Percentiles rank a stretch among this genome's conserved stretches.
Conservation (phyloP, 2,329 filamentous ascomycete species). For the Phaeosphaeria sp. region DNA sequence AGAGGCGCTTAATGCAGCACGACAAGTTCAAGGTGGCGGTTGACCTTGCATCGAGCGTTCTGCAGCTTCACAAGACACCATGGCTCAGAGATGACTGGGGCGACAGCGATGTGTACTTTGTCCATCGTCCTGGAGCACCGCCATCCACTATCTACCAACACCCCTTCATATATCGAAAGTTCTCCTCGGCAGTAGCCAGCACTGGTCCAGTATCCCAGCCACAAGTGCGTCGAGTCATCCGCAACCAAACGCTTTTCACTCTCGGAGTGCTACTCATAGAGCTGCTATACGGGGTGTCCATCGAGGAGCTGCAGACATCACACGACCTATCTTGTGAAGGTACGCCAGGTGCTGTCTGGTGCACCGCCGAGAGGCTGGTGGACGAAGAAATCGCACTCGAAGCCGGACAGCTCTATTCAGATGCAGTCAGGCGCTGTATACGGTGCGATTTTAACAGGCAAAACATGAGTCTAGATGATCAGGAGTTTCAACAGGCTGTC, state of each 20-base stretch:
- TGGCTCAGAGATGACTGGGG: constrained; percentile 27
- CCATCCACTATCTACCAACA: constrained; percentile 18
- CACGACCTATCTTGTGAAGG: constrained; percentile 14
- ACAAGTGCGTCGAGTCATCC: constrained; percentile 19
- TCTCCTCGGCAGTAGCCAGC: neutral
- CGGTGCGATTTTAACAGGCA: constrained; percentile 22
- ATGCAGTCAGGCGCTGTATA: constrained; percentile 22
- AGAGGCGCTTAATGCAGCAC: constrained; percentile 11
- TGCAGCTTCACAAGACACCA: constrained; percentile 31
- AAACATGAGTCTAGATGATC: constrained; percentile 16
- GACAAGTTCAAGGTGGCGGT: constrained; percentile 26
- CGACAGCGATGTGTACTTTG: constrained; percentile 26
- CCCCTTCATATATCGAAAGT: constrained; percentile 20
- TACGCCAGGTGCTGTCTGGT: constrained; percentile 21
- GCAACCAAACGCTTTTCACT: constrained; percentile 40
- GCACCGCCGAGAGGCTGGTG: constrained; percentile 18
- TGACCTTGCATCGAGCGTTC: constrained; percentile 23
- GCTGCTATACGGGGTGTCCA: constrained; percentile 35
- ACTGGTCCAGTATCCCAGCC: neutral
- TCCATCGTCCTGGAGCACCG: constrained; percentile 18
- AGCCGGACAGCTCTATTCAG: constrained; percentile 20
- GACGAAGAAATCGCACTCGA: constrained; percentile 20
- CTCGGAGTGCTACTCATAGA: constrained; percentile 45
- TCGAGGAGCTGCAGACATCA: constrained; percentile 26
- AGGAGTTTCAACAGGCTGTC: constrained; percentile 20